Percentiles rank a stretch among this genome's conserved stretches.
These are phyloP conservation scores for Lecanicillium sp. DNA, from an alignment of 2,329 filamentous ascomycete genomes.

Conservation along the genomic window DNA sequence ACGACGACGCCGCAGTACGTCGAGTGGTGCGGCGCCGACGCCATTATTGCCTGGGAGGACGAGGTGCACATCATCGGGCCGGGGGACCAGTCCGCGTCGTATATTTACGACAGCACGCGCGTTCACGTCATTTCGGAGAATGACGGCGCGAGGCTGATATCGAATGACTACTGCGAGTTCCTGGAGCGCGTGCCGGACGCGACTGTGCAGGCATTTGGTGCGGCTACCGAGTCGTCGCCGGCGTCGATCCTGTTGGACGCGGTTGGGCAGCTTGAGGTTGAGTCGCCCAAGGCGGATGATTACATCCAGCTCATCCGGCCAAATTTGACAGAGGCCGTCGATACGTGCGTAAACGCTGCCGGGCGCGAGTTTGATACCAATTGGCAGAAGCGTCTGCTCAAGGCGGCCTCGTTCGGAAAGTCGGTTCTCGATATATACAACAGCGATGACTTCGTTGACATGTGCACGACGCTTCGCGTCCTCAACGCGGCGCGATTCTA, in stretches of 20 bases:
- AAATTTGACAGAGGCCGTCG: constrained; percentile 85
- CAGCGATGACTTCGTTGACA: constrained; percentile 97
- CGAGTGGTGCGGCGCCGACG: constrained; percentile 95
- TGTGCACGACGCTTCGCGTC: constrained; percentile 89
- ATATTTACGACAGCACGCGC: constrained; percentile 83
- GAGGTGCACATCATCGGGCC: constrained; percentile 92
- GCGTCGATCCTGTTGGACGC: constrained; percentile 92
- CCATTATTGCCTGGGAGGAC: constrained; percentile 94
- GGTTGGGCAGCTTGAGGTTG: constrained; percentile 81
- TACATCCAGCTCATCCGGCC: constrained; percentile 91
- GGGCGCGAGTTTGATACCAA: constrained; percentile 84
- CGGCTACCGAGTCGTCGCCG: constrained; percentile 81
- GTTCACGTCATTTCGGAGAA: constrained; percentile 67
- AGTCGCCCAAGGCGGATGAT: constrained; percentile 95
- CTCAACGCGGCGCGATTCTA: constrained; percentile 90
- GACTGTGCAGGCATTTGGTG: constrained; percentile 81
- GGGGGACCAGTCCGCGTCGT: constrained; percentile 66
- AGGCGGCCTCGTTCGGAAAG: constrained; percentile 94
- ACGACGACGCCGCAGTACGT: constrained; percentile 81
- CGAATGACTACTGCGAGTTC: constrained; percentile 94
- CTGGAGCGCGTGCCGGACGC: constrained; percentile 87
- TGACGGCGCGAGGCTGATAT: constrained; percentile 85
- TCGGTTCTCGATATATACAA: constrained; percentile 96
- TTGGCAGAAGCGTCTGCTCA: constrained; percentile 94
- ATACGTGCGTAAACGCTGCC: constrained; percentile 87